These are phyloP conservation scores for Hanseniaspora vineae DNA, from an alignment of 805 yeast species.

Conservation along the genomic window DNA sequence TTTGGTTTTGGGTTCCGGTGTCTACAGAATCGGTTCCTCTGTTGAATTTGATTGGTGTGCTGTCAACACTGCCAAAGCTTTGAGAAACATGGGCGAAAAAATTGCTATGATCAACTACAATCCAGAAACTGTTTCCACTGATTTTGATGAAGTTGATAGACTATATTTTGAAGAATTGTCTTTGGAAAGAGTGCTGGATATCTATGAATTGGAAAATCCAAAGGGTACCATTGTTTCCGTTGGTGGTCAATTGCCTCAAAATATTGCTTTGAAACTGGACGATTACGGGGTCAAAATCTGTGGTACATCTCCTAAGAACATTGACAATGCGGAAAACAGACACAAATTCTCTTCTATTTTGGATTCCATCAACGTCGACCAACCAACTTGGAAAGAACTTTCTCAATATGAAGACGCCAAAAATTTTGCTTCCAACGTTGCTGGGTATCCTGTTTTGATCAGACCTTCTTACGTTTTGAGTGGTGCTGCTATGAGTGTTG, in stretches of 20 bases:
- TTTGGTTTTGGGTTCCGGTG: slow-evolving; percentile 96
- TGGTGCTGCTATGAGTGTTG: slow-evolving; percentile 99
- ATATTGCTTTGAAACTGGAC: slow-evolving; percentile 84
- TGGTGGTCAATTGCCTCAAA: slow-evolving; percentile 99
- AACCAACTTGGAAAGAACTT: slow-evolving; percentile 98
- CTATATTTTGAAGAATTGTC: slow-evolving; percentile 91
- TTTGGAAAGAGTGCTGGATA: slow-evolving; percentile 87
- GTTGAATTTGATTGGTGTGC: slow-evolving; percentile 99
- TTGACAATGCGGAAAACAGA: slow-evolving; percentile 95
- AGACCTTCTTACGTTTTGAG: slow-evolving; percentile 96
- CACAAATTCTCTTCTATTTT: slow-evolving; percentile 96
- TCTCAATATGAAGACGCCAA: slow-evolving; percentile 90
- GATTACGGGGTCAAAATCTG: slow-evolving; percentile 90
- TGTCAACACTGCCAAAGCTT: slow-evolving; percentile 87
- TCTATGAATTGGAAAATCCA: slow-evolving; percentile 82
- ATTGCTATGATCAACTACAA: slow-evolving; percentile 96
- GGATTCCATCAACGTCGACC: slow-evolving; percentile 93
- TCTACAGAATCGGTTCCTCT: slow-evolving; percentile 95
- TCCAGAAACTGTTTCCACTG: slow-evolving; percentile 98
- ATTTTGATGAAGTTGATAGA: slow-evolving; percentile 95
- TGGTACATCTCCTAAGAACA: slow-evolving; percentile 97
- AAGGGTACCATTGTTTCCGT: slow-evolving; percentile 88
- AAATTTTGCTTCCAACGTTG: slow-evolving; percentile 73
- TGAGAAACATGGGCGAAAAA: slow-evolving; percentile 74
- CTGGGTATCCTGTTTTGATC: slow-evolving; percentile 82